Conservation (phyloP, 108 stramenopile species). For the Asterionellopsis glacialis region DNA sequence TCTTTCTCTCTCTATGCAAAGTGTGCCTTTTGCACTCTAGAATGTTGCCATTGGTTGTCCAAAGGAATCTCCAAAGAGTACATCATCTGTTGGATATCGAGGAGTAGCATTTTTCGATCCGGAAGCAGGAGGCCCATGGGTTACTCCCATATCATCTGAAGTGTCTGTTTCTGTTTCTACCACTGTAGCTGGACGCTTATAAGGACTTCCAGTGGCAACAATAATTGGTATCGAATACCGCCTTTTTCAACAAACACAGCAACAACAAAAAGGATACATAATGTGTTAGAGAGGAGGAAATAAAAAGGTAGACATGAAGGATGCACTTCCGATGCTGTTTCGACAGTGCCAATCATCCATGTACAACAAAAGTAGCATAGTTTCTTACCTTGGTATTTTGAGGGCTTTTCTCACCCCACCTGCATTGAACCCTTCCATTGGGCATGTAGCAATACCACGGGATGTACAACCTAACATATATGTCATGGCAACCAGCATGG, state of each 20-base stretch:
- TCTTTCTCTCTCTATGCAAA: no score
- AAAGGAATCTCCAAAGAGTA: conserved; percentile 55
- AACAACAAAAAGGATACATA: no score
- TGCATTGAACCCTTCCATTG: conserved; percentile 86
- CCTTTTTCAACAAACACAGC: background rate
- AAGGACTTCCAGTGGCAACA: conserved; percentile 56
- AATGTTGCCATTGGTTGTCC: background rate
- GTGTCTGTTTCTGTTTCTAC: conserved; percentile 13
- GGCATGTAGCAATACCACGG: conserved; percentile 76
- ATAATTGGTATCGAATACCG: conserved; percentile 50
- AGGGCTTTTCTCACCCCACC: conserved; percentile 56
- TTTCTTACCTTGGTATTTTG: conserved; percentile 42
- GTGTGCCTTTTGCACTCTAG: no score
- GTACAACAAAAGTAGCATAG: conserved; percentile 34
- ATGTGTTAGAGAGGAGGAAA: no score
- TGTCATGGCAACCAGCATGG: conserved; percentile 87
- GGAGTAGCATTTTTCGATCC: conserved; percentile 23
- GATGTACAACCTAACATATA: conserved; percentile 82
- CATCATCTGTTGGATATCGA: conserved; percentile 45
- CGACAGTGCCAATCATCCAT: no score
- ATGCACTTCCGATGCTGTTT: no score
- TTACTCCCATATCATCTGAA: conserved; percentile 61
- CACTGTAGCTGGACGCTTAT: conserved; percentile 11
- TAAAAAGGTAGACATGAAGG: no score
- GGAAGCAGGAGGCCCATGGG: conserved; percentile 28